Percentiles rank a stretch among this genome's conserved stretches.
These are phyloP conservation scores for Penicillium palitans DNA, from an alignment of 2,329 filamentous ascomycete species.

Conservation along the genomic window DNA sequence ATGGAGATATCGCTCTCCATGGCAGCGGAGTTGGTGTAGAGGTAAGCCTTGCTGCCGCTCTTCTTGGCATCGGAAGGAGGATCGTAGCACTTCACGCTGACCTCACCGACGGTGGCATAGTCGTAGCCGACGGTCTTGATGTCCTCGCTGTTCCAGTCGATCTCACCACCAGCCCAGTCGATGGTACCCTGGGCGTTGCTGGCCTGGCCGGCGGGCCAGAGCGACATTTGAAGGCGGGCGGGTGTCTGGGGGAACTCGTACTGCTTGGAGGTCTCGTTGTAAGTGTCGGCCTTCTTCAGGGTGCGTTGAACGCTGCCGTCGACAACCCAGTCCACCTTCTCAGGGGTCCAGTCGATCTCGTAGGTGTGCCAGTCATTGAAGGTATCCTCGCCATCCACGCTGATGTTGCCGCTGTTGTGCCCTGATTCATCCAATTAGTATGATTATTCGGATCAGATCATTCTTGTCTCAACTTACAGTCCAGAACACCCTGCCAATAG, in stretches of 20 bases:
- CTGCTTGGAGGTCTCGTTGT: conserved; percentile 77
- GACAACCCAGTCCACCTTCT: conserved; percentile 80
- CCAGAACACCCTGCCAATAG: conserved; percentile 90
- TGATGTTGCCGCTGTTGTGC: conserved; percentile 63
- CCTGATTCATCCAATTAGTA: conserved; percentile 8
- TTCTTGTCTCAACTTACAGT: conserved; percentile 66
- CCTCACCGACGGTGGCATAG: conserved; percentile 74
- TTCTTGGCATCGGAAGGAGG: conserved; percentile 69
- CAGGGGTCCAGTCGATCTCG: conserved; percentile 88
- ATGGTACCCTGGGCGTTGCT: conserved; percentile 82
- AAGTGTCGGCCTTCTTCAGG: conserved; percentile 75
- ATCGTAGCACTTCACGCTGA: conserved; percentile 85
- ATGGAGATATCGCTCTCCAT: conserved; percentile 78
- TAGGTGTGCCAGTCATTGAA: conserved; percentile 82
- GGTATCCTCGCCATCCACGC: conserved; percentile 59
- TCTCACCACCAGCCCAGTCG: conserved; percentile 84
- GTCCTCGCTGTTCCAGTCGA: conserved; percentile 80
- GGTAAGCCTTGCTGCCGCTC: conserved; percentile 66
- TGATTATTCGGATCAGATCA: not conserved
- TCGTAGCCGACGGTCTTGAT: conserved; percentile 86
- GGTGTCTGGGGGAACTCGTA: conserved; percentile 92
- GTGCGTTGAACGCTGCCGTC: conserved; percentile 77
- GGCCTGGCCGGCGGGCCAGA: conserved; percentile 87
- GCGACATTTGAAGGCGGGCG: conserved; percentile 83
- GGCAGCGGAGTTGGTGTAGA: conserved; percentile 64